These are phyloP conservation scores for Ceratobasidium sp. DNA, from an alignment of 1,284 basidiomycete genomes.

Conservation along the genomic window DNA sequence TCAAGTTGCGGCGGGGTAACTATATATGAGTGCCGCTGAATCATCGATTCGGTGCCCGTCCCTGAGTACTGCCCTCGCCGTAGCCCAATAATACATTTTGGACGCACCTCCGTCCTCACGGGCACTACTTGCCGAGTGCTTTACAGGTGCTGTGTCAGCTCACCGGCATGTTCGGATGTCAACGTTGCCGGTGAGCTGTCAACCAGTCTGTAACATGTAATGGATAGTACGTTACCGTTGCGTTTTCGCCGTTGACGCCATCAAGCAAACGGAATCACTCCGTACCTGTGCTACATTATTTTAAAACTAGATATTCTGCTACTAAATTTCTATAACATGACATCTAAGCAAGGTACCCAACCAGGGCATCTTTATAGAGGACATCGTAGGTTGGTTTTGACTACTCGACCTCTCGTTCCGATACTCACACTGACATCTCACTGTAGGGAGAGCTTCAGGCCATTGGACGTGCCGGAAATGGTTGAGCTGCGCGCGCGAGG, in stretches of 20 bases:
- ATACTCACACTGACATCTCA: neutral
- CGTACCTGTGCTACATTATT: too few species aligned
- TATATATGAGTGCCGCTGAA: neutral
- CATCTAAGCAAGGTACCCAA: neutral
- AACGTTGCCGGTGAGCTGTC: neutral
- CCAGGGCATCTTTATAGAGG: constrained; percentile 39
- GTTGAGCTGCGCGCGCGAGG: constrained; percentile 78
- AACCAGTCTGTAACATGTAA: neutral
- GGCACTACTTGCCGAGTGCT: neutral
- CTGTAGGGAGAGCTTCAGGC: constrained; percentile 18
- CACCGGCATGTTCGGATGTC: too few species aligned
- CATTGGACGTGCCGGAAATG: constrained; percentile 25
- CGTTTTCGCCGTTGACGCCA: too few species aligned
- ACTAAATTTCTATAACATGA: too few species aligned
- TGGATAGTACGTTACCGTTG: too few species aligned
- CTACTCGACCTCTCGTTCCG: neutral
- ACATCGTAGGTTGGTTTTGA: constrained; percentile 39
- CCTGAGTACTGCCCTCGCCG: neutral
- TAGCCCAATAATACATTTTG: neutral
- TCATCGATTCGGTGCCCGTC: neutral
- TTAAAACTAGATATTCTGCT: too few species aligned
- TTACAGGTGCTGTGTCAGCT: too few species aligned
- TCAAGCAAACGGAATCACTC: too few species aligned
- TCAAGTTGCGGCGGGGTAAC: neutral
- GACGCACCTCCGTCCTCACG: neutral